Evolutionary conservation across 1,139 yeast genomes (phyloP), one percentile per base, ranked within the genome.

Genomic region (Arxiozyma slooffiae): DNA sequence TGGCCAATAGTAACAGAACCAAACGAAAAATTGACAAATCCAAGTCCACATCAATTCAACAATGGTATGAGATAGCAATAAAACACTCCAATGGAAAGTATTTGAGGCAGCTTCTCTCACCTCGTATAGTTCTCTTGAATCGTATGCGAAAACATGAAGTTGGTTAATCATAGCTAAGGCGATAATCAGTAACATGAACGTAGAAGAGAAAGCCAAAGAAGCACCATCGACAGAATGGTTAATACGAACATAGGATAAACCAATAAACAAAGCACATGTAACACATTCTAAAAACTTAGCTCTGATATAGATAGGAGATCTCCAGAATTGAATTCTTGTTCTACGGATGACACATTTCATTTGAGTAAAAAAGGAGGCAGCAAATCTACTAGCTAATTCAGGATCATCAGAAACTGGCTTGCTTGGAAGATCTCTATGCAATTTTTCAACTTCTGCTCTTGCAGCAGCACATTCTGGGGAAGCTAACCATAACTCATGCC

Each of bases 61-160:
- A n/a, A 66, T 49, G 40, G 63, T 61, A 52, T 74, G 75, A 18
- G 75, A 64, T 34, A 74, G 52, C 46, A 75, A 56, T 51, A 76
- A 60, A 37, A 69, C 66, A 55, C 70, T 63, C 84, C 83, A 81
- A 60, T 79, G 82, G 71, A 78, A 81, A 21, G 85, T 80, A 59
- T 79, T 80, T 8, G 84, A 79, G 45, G 78, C 72, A 49, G 77
- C 72, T 61, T 81, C 86, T 65, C 85, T 72, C 20, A 77, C 82
- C 63, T 81, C 86, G 58, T 70, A 81, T 50, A 80, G 63, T 52
- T 77, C 80, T 62, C 81, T 70, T 63, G 76, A 62, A 44, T 67
- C 71, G 45, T 65, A 69, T 46, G 76, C 75, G 50, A 67, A 70
- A n/a, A 73, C 76, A 52, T 73, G 75, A 57, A 75, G 65, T 66